Evolutionary conservation across 768 basidiomycete species (phyloP), one percentile per base, ranked within the genome.

Genomic region (Russula ochroleuca): DNA sequence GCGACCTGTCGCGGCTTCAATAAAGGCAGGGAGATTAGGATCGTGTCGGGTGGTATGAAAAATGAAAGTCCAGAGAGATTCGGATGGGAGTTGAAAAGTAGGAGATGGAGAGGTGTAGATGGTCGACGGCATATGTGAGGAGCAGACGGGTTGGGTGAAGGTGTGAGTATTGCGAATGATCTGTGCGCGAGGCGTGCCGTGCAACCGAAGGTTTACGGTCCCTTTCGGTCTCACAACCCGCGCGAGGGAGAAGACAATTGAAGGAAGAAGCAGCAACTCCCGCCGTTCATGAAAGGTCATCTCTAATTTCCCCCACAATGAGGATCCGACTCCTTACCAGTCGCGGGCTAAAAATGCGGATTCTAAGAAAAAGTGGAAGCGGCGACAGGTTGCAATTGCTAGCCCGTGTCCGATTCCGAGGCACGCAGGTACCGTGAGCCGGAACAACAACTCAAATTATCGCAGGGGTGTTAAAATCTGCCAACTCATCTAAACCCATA

Each of bases 1-100:
- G 0, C 78, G 76, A 4, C 83, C 86, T 0, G 87, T 81, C 2
- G 75, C 72, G 0, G 85, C 86, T 67, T 92, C 89, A 56, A 92
- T 78, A 71, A 85, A 89, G 2, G 87, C 88, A 10, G 80, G 79
- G 35, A 60, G 63, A 25, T 23, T 49, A 3, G 57, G 53, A 47
- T 59, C 45, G 11, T 58, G 58, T 37, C 38, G 57, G 13, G 57
- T 56, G 17, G 63, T 52, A 38, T 43, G 43, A 48, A 67, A 67
- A 38, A 67, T 37, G 48, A 52, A 64, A 3, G 66, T 64, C 62
- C 63, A 67, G 53, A 64, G 43, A 14, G 66, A 67, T 23, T 64
- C 56, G 28, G 62, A 74, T 63, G 3, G 74, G 68, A 2, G 71
- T 17, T 57, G 31, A 23, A 63, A 5, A n/a, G 35, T 51, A 11